Evolutionary conservation across 495 filamentous ascomycete species (phyloP).

Genomic region (Collariella sp.): DNA sequence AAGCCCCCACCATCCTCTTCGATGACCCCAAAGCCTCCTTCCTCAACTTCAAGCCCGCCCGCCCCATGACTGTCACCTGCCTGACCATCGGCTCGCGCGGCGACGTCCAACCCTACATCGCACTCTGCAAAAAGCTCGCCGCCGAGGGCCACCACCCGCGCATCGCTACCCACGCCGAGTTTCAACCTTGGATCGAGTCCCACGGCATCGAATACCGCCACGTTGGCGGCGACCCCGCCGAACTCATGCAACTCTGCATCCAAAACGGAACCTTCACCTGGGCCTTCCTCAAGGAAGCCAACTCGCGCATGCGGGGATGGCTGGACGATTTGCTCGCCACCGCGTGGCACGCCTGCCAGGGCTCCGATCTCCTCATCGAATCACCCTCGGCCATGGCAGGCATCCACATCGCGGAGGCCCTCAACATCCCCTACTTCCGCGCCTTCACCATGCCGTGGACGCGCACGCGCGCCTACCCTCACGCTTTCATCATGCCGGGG

Average conservation of each 20-base stretch:
- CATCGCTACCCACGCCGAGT: conserved; percentile 90
- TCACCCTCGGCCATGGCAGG: conserved; percentile 96
- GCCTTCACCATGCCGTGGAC: conserved; percentile 99
- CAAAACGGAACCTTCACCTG: conserved; percentile 97
- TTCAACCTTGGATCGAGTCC: conserved; percentile 75
- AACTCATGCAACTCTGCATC: conserved; percentile 92
- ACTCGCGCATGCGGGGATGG: conserved; percentile 85
- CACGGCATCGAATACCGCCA: conserved; percentile 89
- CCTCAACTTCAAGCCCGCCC: conserved; percentile 83
- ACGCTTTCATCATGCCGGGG: conserved; percentile 92
- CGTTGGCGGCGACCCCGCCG: conserved; percentile 84
- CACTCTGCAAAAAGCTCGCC: conserved; percentile 82
- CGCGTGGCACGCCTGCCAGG: conserved; percentile 80
- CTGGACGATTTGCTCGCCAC: conserved; percentile 78
- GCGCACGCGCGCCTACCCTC: conserved; percentile 87
- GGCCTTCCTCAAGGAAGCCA: conserved; percentile 80
- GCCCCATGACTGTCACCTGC: conserved; percentile 81
- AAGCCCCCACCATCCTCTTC: conserved; percentile 69
- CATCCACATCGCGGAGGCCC: conserved; percentile 95
- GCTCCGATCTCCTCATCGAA: conserved; percentile 84
- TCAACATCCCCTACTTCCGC: conserved; percentile 90
- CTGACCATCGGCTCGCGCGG: conserved; percentile 92
- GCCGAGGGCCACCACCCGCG: conserved; percentile 78
- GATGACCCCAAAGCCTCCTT: conserved; percentile 90
- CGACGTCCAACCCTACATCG: conserved; percentile 96